Conservation (phyloP, 1,284 basidiomycete genomes). For the Wallemia mellicola region DNA sequence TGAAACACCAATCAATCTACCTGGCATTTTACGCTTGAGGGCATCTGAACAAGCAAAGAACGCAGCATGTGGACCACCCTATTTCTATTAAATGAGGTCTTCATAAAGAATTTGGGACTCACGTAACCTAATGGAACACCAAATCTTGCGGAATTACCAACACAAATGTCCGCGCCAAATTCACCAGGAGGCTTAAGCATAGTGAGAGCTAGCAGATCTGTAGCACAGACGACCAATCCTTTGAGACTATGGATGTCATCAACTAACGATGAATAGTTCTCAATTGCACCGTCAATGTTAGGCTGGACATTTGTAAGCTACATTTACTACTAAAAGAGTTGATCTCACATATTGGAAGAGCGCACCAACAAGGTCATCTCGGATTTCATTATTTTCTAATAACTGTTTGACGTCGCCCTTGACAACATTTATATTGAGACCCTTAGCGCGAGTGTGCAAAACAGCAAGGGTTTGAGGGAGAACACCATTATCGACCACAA, state of each 20-base stretch:
- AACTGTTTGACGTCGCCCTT: constrained; percentile 29
- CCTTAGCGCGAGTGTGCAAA: constrained; percentile 55
- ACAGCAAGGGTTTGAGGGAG: constrained; percentile 64
- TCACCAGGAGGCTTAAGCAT: constrained; percentile 87
- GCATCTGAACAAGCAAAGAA: constrained; percentile 86
- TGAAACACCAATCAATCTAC: constrained; percentile 68
- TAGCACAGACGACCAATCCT: constrained; percentile 55
- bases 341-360: constrained; percentile 41
- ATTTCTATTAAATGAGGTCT: constrained; percentile 20
- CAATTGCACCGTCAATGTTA: constrained; percentile 58
- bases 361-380: constrained; percentile 45
- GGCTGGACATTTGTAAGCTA: constrained; percentile 20
- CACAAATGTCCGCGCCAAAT: constrained; percentile 89
- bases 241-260: constrained; percentile 40
- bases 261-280: constrained; percentile 40
- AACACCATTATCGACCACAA: constrained; percentile 53
- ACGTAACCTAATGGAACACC: constrained; percentile 24
- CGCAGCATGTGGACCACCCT: constrained; percentile 72
- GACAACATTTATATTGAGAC: constrained; percentile 55
- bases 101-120: constrained; percentile 1
- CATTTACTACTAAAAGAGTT: neutral
- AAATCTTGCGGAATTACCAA: constrained; percentile 83
- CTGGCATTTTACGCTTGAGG: constrained; percentile 90
- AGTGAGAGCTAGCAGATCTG: constrained; percentile 73
- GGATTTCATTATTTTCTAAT: constrained; percentile 24